Conservation (phyloP, 371 early-diverging fungal genomes). For the Haplosporangium sp. region DNA sequence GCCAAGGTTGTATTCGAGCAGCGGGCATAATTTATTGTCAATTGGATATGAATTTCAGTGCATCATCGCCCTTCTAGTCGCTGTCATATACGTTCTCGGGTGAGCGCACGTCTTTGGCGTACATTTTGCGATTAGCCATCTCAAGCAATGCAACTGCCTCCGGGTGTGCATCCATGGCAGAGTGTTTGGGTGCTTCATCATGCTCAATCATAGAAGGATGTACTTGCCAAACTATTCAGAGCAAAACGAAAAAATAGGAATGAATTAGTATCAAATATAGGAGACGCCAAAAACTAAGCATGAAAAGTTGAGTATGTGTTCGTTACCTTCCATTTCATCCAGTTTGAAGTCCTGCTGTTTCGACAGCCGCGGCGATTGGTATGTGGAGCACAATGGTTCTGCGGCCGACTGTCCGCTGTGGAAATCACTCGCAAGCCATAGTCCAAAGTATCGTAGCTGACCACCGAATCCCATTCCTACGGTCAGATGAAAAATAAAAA, state of each 20-base stretch:
- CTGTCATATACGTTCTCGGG: slow-evolving; percentile 54
- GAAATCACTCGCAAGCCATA: slow-evolving; percentile 81
- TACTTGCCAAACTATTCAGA: slow-evolving; percentile 74
- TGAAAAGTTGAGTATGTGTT: background rate
- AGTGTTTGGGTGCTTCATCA: slow-evolving; percentile 64
- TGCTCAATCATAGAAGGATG: slow-evolving; percentile 67
- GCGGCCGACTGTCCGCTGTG: slow-evolving; percentile 79
- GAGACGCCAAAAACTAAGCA: background rate
- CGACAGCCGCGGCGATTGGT: slow-evolving; percentile 70
- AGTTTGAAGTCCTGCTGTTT: slow-evolving; percentile 70
- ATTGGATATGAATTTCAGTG: background rate
- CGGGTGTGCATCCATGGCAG: slow-evolving; percentile 71
- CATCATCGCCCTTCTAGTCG: slow-evolving; percentile 11
- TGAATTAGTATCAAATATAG: background rate
- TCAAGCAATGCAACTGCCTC: slow-evolving; percentile 87
- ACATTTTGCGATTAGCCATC: slow-evolving; percentile 86
- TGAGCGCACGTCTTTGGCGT: slow-evolving; percentile 75
- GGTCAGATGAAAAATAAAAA: background rate
- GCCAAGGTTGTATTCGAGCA: background rate
- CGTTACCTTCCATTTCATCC: slow-evolving; percentile 78
- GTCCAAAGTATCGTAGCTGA: slow-evolving; percentile 85
- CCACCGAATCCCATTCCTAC: slow-evolving; percentile 81
- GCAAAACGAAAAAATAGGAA: background rate
- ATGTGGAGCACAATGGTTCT: slow-evolving; percentile 77
- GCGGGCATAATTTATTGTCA: too few species aligned